Evolutionary conservation across 805 yeast genomes (phyloP), one percentile per base, ranked within the genome.

Genomic region (Teunomyces funiuensis): DNA sequence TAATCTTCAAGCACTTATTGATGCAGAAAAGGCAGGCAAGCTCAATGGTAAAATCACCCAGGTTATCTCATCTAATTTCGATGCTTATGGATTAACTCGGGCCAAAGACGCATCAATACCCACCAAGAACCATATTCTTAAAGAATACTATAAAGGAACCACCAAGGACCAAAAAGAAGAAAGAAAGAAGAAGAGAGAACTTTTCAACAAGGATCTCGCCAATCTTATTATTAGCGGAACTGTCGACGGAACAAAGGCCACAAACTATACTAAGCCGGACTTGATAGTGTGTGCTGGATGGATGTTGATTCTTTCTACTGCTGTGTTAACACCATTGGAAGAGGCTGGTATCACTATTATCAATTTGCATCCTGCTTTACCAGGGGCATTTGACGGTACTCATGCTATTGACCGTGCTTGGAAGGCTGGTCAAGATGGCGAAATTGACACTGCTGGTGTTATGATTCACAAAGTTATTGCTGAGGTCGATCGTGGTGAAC

Each of bases 381-480:
- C 99, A 1, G 96, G 96, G 19, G 89, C 89, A 4, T 93, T 91
- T 70, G 98, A 91, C 44, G 99, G 99, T 4, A 91, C 95, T 8
- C 89, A 88, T 66, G 98, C 99, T 8, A 93, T 93, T 45, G 97
- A 93, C 54, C 74, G 98, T 56, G 96, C 97, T 1, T 93, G 95
- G 91, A 73, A 88, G 54, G 95, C 95, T 9, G 97, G 97, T 28
- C 96, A 90, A 57, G 80, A 79, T 19, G 96, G 96, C 6, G 76
- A 79, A 50, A 79, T 82, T 39, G 52, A 74, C 6, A 78, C 76
- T 49, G 96, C 95, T 11, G 99, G 99, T 2, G 86, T 93, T 40
- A 93, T 93, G 99, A 86, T 93, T 33, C 99, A 93, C 69, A 80
- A 85, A 57, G 98, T 93, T n/a, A 90, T 93, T 52, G 87, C 89